Percentiles rank a stretch among this genome's conserved stretches.
Conservation (phyloP, 345 rosid species). For the Aquilaria malaccensis region DNA sequence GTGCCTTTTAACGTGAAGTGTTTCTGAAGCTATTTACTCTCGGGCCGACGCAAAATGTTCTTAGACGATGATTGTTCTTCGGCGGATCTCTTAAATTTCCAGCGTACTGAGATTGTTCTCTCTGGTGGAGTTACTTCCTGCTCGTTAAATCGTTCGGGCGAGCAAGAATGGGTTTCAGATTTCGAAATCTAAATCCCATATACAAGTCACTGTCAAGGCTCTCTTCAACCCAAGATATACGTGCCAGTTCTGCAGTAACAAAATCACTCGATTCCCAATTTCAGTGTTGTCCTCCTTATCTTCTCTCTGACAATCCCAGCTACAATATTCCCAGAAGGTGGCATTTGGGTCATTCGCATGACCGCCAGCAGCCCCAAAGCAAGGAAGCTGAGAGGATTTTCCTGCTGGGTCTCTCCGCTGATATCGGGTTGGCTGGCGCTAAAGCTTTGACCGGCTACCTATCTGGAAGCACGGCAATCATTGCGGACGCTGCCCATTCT, state of each 20-base stretch:
- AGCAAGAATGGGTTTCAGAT: constrained; percentile 43
- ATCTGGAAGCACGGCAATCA: constrained; percentile 58
- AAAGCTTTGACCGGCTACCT: constrained; percentile 59
- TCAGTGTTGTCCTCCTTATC: constrained; percentile 7
- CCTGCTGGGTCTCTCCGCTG: constrained; percentile 69
- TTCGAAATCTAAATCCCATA: constrained; percentile 26
- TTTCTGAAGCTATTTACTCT: no score
- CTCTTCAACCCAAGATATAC: constrained; percentile 17
- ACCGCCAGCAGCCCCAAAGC: constrained; percentile 21
- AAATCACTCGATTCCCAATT: constrained; percentile 20
- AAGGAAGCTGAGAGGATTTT: constrained; percentile 63
- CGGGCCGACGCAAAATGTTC: no score
- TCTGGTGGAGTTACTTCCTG: no score
- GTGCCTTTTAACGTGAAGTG: no score
- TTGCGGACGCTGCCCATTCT: constrained; percentile 76
- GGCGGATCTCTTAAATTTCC: no score
- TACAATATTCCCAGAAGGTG: constrained; percentile 45
- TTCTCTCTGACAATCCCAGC: constrained; percentile 14
- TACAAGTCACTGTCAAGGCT: constrained; percentile 32
- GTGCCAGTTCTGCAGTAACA: constrained; percentile 4
- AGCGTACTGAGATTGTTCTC: no score
- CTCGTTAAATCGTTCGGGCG: no score
- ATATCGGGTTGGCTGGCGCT: constrained; percentile 46
- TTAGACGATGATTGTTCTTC: no score
- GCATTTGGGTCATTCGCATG: constrained; percentile 65